Percentiles rank a stretch among this genome's conserved stretches.
These are phyloP conservation scores for Cercophora newfieldiana DNA, from an alignment of 495 filamentous ascomycete species.

Conservation along the genomic window DNA sequence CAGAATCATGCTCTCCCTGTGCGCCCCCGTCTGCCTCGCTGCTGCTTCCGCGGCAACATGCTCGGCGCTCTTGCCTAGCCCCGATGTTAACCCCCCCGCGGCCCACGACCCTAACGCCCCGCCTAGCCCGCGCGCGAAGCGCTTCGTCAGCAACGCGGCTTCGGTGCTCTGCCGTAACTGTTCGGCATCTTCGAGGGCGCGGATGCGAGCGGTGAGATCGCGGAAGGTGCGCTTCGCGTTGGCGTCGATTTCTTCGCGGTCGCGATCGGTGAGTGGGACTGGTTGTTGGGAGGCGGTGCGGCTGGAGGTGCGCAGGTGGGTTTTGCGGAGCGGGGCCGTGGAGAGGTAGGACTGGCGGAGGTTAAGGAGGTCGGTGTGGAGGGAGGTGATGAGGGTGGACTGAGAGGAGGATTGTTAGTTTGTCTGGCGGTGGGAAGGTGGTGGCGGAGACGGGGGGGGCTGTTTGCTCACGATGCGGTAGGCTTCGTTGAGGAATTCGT, in stretches of 20 bases:
- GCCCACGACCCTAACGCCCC: constrained; percentile 73
- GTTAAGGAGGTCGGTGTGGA: constrained; percentile 72
- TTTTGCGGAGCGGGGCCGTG: constrained; percentile 56
- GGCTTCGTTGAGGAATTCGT: constrained; percentile 94
- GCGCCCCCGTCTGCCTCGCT: constrained; percentile 55
- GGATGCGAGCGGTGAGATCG: constrained; percentile 75
- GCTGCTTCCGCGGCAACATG: constrained; percentile 70
- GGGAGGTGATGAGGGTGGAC: constrained; percentile 81
- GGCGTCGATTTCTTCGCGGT: constrained; percentile 80
- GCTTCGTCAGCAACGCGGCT: constrained; percentile 63
- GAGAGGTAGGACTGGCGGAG: constrained; percentile 93
- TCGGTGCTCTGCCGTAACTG: constrained; percentile 74
- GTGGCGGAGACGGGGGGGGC: constrained; percentile 3
- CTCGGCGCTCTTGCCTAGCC: constrained; percentile 51
- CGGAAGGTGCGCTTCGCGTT: constrained; percentile 79
- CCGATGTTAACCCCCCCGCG: constrained; percentile 46
- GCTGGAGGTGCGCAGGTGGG: constrained; percentile 37
- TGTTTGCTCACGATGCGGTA: constrained; percentile 75
- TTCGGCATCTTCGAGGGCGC: constrained; percentile 76
- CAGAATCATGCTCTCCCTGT: constrained; percentile 81
- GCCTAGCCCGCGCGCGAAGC: constrained; percentile 61
- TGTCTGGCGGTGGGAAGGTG: too few species aligned
- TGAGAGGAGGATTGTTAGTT: constrained; percentile 39
- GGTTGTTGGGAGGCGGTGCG: constrained; percentile 37
- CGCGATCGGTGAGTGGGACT: constrained; percentile 60